Percentiles rank a stretch among this genome's conserved stretches.
These are phyloP conservation scores for Penicillium sp. DNA, from an alignment of 2,329 filamentous ascomycete genomes.

Conservation along the genomic window DNA sequence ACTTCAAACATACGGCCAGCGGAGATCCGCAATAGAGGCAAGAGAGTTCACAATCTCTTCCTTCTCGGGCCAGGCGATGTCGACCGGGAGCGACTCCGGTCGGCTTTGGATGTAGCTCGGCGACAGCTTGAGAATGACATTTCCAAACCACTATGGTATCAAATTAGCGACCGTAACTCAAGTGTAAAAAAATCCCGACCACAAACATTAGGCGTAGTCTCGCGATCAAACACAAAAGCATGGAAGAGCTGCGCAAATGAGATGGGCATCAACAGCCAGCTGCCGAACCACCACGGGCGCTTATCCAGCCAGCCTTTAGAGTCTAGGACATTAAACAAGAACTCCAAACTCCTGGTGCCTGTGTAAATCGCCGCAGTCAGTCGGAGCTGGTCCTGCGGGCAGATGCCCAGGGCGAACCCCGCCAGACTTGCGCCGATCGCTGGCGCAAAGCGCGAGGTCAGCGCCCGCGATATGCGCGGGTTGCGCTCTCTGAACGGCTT, in stretches of 20 bases:
- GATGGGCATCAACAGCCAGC: conserved; percentile 76
- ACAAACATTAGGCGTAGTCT: conserved; percentile 65
- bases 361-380: conserved; percentile 79
- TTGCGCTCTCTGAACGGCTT: conserved; percentile 80
- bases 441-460: conserved; percentile 82
- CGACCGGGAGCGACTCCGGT: conserved; percentile 66
- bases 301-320: conserved; percentile 66
- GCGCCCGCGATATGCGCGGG: conserved; percentile 67
- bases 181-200: conserved; percentile 21
- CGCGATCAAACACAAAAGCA: conserved; percentile 73
- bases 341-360: conserved; percentile 79
- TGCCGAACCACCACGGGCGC: conserved; percentile 80
- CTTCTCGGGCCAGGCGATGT: conserved; percentile 70
- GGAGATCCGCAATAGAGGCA: conserved; percentile 74
- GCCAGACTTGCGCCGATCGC: conserved; percentile 88
- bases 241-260: conserved; percentile 75
- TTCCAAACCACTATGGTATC: conserved; percentile 54
- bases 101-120: conserved; percentile 74
- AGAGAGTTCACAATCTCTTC: conserved; percentile 78
- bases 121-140: conserved; percentile 69
- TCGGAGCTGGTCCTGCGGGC: conserved; percentile 68
- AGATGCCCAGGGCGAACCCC: conserved; percentile 77
- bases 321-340: conserved; percentile 79
- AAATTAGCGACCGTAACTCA: conserved; percentile 1
- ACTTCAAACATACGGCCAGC: conserved; percentile 69